These are phyloP conservation scores for Diplodia seriata DNA, from an alignment of 2,329 filamentous ascomycete genomes.

Conservation along the genomic window DNA sequence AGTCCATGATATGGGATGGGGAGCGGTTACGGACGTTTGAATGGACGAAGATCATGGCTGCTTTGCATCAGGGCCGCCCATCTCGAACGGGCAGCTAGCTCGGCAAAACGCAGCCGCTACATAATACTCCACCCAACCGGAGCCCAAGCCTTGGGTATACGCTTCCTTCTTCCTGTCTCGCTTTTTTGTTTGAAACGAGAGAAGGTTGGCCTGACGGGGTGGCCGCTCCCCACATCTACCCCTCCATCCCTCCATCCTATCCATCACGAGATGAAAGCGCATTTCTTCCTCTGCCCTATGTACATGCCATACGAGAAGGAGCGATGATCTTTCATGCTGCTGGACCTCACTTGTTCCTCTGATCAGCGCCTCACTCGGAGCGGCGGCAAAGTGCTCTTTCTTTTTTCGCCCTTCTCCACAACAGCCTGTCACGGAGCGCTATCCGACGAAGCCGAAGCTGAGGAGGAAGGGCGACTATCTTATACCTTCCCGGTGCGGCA, in stretches of 20 bases:
- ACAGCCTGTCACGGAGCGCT: background rate
- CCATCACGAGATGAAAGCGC: slow-evolving; percentile 8
- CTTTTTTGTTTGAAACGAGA: slow-evolving; percentile 14
- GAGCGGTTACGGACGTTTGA: background rate
- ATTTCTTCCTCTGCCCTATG: background rate
- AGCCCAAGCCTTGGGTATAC: background rate
- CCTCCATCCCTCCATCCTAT: background rate
- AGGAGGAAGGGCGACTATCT: background rate
- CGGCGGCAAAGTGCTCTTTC: background rate
- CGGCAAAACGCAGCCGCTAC: background rate
- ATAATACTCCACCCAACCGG: background rate
- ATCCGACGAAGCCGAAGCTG: background rate
- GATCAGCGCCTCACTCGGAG: background rate
- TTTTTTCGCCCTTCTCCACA: background rate
- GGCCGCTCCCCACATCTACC: background rate
- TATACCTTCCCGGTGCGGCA: background rate
- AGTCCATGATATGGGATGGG: background rate
- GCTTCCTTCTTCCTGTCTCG: background rate
- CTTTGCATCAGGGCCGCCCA: background rate
- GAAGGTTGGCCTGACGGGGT: slow-evolving; percentile 12
- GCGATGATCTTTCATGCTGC: slow-evolving; percentile 19
- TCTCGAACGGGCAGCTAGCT: background rate
- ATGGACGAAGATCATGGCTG: background rate
- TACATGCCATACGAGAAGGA: background rate
- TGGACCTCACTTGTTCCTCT: background rate